These are phyloP conservation scores for Ophiocordyceps sinensis DNA, from an alignment of 2,329 filamentous ascomycete genomes.

Conservation along the genomic window DNA sequence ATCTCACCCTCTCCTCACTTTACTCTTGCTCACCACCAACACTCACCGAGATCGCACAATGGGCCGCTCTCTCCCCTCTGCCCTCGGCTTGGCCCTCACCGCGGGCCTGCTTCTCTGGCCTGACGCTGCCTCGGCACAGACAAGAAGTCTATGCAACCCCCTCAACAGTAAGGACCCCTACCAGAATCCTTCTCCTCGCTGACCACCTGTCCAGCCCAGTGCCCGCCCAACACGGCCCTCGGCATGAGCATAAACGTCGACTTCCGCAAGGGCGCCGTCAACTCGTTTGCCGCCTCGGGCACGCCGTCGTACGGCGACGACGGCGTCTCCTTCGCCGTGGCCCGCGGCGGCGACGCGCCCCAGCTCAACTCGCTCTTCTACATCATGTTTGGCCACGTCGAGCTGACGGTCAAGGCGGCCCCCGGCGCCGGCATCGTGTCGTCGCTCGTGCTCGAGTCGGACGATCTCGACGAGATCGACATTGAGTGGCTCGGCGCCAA, in stretches of 20 bases:
- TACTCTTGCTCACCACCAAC: no score
- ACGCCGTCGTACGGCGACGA: constrained; percentile 58
- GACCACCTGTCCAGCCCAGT: constrained; percentile 29
- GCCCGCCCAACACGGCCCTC: constrained; percentile 64
- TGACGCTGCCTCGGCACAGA: no score
- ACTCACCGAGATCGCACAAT: no score
- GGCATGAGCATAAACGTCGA: constrained; percentile 73
- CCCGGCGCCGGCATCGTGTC: constrained; percentile 87
- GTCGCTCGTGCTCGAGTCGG: constrained; percentile 80
- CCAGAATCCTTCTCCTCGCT: not conserved
- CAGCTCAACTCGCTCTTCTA: constrained; percentile 86
- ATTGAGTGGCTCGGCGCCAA: constrained; percentile 88
- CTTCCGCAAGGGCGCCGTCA: constrained; percentile 63
- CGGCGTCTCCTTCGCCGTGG: constrained; percentile 71
- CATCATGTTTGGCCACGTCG: constrained; percentile 96
- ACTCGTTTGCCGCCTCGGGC: constrained; percentile 61
- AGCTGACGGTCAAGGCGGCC: constrained; percentile 72
- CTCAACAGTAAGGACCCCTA: not conserved
- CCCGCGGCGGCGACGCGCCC: constrained; percentile 66
- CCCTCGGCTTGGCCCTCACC: no score
- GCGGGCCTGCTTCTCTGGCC: no score
- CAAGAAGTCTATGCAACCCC: not conserved
- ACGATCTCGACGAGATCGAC: constrained; percentile 90
- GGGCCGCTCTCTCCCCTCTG: no score
- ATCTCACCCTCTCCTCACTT: no score